A percentile compares a stretch with the other conserved stretches of the same genome.
These are phyloP conservation scores for Puccinia horiana DNA, from an alignment of 1,284 basidiomycete genomes.

Conservation along the genomic window DNA sequence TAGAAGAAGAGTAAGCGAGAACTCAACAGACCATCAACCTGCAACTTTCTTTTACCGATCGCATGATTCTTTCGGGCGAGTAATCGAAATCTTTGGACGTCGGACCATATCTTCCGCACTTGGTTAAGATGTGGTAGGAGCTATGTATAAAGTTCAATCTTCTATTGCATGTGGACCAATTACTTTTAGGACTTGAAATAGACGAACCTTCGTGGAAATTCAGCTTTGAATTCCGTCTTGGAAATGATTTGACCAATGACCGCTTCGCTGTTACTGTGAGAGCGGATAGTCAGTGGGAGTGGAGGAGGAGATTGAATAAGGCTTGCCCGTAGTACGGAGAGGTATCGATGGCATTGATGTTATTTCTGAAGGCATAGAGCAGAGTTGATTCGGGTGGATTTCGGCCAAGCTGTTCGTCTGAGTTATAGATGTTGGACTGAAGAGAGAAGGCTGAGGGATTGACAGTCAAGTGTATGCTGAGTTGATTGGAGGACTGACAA, in stretches of 20 bases:
- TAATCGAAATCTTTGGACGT: constrained; percentile 73
- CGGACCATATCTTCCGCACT: constrained; percentile 81
- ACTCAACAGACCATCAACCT: constrained; percentile 67
- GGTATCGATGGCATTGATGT: constrained; percentile 84
- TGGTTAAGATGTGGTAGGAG: constrained; percentile 65
- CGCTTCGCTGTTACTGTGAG: constrained; percentile 22
- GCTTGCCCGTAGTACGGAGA: constrained; percentile 70
- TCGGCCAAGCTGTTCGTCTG: constrained; percentile 66
- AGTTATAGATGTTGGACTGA: constrained; percentile 69
- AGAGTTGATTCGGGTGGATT: constrained; percentile 70
- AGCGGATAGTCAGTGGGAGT: constrained; percentile 64
- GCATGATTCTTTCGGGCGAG: constrained; percentile 69
- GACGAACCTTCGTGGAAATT: constrained; percentile 54
- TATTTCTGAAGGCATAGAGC: constrained; percentile 70
- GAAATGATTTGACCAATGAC: constrained; percentile 25
- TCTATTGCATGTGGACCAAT: too few relatives aligned
- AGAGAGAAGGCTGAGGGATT: not conserved
- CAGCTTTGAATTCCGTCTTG: constrained; percentile 31
- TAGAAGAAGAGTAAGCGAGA: constrained; percentile 74
- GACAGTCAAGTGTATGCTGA: not conserved
- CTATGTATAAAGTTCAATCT: too few relatives aligned
- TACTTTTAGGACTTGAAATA: not conserved
- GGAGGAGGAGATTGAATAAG: constrained; percentile 62
- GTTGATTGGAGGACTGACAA: constrained; percentile 60
- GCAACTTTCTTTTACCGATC: constrained; percentile 72